Conservation (phyloP, 768 basidiomycete species). For the Phlegmacium glaucopus region DNA sequence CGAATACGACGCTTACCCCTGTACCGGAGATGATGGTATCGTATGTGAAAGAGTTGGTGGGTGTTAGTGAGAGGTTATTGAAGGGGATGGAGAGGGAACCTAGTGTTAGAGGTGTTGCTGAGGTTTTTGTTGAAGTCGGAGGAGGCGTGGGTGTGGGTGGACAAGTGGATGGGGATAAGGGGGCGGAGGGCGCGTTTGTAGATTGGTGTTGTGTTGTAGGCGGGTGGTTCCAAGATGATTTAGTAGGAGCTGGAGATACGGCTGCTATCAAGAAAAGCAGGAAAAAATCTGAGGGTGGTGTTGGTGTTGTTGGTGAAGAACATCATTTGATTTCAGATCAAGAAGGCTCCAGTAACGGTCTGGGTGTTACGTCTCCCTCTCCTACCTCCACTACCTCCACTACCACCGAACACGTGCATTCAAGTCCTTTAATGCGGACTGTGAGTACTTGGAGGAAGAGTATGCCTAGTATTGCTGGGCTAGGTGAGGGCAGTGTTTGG, state of each 20-base stretch:
- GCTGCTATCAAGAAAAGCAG: slow-evolving; percentile 1
- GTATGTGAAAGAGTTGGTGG: slow-evolving; percentile 48
- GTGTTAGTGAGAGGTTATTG: slow-evolving; percentile 44
- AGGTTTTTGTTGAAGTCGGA: slow-evolving; percentile 53
- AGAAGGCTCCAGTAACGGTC: background rate
- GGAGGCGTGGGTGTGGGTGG: slow-evolving; percentile 35
- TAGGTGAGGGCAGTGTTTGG: slow-evolving; percentile 9
- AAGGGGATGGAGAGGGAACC: slow-evolving; percentile 51
- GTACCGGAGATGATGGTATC: slow-evolving; percentile 51
- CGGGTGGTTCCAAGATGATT: slow-evolving; percentile 33
- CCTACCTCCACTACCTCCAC: too few relatives aligned
- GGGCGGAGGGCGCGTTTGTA: slow-evolving; percentile 43
- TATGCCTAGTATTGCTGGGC: slow-evolving; percentile 17
- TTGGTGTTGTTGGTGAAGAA: background rate
- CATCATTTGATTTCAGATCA: background rate
- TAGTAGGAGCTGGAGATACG: background rate
- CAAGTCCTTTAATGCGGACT: slow-evolving; percentile 17
- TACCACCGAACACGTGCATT: background rate
- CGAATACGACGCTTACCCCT: slow-evolving; percentile 34
- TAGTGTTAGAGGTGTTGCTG: slow-evolving; percentile 58
- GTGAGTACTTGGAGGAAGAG: slow-evolving; percentile 22
- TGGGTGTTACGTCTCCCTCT: background rate
- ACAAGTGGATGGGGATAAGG: background rate
- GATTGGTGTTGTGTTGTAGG: slow-evolving; percentile 60
- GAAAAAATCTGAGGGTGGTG: too few relatives aligned